phyloP scores from a whole-genome alignment of 23 red algal species.

The Gracilaria domingensis region DNA sequence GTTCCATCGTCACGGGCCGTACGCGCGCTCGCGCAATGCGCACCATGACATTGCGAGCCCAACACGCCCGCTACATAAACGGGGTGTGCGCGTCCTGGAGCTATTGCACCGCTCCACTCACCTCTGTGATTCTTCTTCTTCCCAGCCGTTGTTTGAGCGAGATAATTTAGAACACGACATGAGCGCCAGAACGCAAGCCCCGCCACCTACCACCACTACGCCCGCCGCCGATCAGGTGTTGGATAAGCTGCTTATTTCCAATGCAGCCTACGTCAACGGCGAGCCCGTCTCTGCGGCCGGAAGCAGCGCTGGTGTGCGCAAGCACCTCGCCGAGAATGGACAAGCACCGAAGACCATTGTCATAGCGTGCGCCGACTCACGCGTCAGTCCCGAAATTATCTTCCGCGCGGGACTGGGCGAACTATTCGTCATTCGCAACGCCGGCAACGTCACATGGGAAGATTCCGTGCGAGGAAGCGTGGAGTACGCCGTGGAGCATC shows the following conservation, averaged over 20 bases:
- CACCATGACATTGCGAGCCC: neutral
- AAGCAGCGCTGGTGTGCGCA: neutral
- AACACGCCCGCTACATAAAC: neutral
- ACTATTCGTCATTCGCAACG: slow-evolving; percentile 81
- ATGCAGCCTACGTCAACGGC: slow-evolving; percentile 53
- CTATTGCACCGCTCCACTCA: neutral
- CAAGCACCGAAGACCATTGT: slow-evolving; percentile 73
- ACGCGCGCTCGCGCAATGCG: neutral
- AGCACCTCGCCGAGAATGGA: slow-evolving; percentile 57
- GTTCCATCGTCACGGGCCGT: neutral
- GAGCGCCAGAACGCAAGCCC: neutral
- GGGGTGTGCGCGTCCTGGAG: neutral
- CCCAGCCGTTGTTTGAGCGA: neutral
- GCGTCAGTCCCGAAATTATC: slow-evolving; percentile 78
- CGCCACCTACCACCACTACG: neutral
- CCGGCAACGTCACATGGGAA: slow-evolving; percentile 74
- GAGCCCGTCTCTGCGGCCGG: neutral
- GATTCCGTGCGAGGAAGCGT: slow-evolving; percentile 64
- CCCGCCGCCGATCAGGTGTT: slow-evolving; percentile 33
- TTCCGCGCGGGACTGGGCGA: slow-evolving; percentile 75
- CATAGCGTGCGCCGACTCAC: slow-evolving; percentile 80
- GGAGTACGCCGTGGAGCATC: slow-evolving; percentile 62
- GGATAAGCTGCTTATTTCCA: slow-evolving; percentile 27
- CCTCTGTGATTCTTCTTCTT: neutral
- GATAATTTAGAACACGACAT: neutral